Percentiles rank a stretch among this genome's conserved stretches.
phyloP scores from a whole-genome alignment of 257 asterid genomes.

The Scutellaria galericulata region DNA sequence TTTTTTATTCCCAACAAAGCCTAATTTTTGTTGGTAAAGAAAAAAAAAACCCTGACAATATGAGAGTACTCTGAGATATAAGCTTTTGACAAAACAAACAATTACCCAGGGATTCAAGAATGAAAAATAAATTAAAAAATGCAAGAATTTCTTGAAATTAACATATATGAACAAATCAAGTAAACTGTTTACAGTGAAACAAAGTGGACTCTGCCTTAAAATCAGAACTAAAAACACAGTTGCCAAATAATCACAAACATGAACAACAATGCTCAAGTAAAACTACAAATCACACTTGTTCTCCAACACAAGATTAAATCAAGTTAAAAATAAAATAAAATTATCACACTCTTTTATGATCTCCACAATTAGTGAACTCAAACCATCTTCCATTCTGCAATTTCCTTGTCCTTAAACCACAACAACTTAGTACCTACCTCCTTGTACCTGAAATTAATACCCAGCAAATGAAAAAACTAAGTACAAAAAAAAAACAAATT shows the following conservation, averaged over 20 bases:
- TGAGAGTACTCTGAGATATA: background rate
- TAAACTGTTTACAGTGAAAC: conserved; percentile 30
- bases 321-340: background rate
- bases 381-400: background rate
- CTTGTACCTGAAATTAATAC: conserved; percentile 65
- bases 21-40: background rate
- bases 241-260: conserved; percentile 29
- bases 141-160: conserved; percentile 26
- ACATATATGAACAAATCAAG: conserved; percentile 32
- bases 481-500: background rate
- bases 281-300: conserved; percentile 32
- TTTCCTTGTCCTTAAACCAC: conserved; percentile 12
- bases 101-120: background rate
- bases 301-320: conserved; percentile 28
- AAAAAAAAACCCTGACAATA: background rate
- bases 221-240: conserved; percentile 25
- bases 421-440: conserved; percentile 50
- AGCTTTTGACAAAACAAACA: background rate
- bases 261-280: background rate
- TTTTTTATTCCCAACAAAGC: too few relatives aligned
- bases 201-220: conserved; percentile 18
- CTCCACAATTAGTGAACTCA: background rate
- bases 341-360: conserved; percentile 2
- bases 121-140: background rate
- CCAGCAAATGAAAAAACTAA: background rate